Percentiles rank a stretch among this genome's conserved stretches.
These are phyloP conservation scores for Rosa multiflora DNA, from an alignment of 306 rosid genomes.

Conservation along the genomic window DNA sequence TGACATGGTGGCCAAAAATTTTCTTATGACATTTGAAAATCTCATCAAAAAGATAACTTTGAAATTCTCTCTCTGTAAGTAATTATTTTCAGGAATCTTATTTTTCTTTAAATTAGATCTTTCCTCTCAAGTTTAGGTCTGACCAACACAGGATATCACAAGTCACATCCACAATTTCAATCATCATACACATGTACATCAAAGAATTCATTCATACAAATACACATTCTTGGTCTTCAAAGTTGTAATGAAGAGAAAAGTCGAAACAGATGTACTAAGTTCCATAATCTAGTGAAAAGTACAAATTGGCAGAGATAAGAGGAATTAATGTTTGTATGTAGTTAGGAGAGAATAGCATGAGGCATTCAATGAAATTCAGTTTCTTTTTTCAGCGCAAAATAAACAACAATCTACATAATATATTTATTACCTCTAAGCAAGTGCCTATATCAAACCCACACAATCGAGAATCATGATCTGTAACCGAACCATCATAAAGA, in stretches of 20 bases:
- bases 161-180: background rate
- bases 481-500: constrained; percentile 90
- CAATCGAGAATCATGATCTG: constrained; percentile 62
- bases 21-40: background rate
- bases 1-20: background rate
- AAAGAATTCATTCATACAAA: background rate
- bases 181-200: background rate
- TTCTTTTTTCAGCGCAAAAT: background rate
- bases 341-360: background rate
- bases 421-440: constrained; percentile 83
- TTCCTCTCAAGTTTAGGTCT: background rate
- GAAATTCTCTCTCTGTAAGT: background rate
- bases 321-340: background rate
- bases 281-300: background rate
- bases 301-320: background rate
- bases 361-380: background rate
- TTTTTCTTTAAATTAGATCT: background rate
- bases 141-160: background rate
- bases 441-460: constrained; percentile 88
- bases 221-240: background rate
- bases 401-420: constrained; percentile 7
- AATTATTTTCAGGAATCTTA: background rate
- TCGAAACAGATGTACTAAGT: background rate
- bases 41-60: background rate
- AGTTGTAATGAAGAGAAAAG: background rate